Evolutionary conservation across 2,329 filamentous ascomycete species (phyloP).

Genomic region (Alternaria novae-zelandiae): DNA sequence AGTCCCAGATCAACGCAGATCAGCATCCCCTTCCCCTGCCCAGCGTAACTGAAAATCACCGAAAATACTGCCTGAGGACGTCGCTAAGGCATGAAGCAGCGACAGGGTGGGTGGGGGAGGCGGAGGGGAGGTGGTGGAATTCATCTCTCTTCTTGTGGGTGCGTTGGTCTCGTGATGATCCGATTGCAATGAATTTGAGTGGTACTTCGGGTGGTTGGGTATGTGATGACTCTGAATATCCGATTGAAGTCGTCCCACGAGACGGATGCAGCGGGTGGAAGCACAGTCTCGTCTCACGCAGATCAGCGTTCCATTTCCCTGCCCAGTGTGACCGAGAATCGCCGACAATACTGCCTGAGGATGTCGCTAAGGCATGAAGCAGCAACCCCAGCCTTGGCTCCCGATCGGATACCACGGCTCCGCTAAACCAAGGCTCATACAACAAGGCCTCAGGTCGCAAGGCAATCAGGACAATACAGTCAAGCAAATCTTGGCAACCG

Average conservation of each 20-base stretch:
- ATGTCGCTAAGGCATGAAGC: conserved; percentile 15
- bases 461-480: conserved; percentile 13
- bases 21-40: not conserved
- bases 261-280: too few species aligned
- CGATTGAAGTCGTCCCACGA: too few species aligned
- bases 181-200: too few species aligned
- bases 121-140: too few species aligned
- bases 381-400: conserved; percentile 21
- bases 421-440: conserved; percentile 25
- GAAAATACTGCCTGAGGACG: conserved; percentile 3
- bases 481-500: conserved; percentile 38
- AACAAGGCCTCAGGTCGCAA: conserved; percentile 21
- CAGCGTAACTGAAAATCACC: not conserved
- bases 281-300: too few species aligned
- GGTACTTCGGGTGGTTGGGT: too few species aligned
- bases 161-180: too few species aligned
- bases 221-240: too few species aligned
- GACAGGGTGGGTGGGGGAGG: too few species aligned
- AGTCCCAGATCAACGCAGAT: not conserved
- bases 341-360: conserved; percentile 8
- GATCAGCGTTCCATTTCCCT: not conserved
- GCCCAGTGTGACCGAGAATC: not conserved
- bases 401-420: conserved; percentile 18
- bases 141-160: too few species aligned
- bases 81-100: conserved; percentile 16